A percentile compares a stretch with the other conserved stretches of the same genome.
Evolutionary conservation across 176 grass and related monocot species (phyloP).

Genomic region (Puya raimondii): DNA sequence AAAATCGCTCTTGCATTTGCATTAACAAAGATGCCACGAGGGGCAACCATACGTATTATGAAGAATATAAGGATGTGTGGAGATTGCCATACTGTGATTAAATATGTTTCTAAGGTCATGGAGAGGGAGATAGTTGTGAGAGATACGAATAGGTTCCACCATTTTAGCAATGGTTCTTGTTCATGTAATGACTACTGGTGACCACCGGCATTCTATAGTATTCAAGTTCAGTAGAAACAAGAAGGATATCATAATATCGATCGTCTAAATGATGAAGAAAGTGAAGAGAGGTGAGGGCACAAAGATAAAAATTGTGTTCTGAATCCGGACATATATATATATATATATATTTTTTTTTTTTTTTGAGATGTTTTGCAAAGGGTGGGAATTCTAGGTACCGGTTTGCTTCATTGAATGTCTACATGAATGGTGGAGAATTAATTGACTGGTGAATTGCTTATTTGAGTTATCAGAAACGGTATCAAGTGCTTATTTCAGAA

Average conservation of each 20-base stretch:
- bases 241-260: background rate
- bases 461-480: too few relatives aligned
- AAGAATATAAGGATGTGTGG: constrained; percentile 78
- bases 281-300: background rate
- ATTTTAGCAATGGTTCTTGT: constrained; percentile 55
- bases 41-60: constrained; percentile 58
- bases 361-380: too few relatives aligned
- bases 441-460: too few relatives aligned
- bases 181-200: constrained; percentile 84
- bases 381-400: too few relatives aligned
- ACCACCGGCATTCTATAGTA: constrained; percentile 1
- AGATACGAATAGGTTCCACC: constrained; percentile 65
- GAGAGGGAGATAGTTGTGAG: constrained; percentile 60
- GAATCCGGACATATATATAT: too few relatives aligned
- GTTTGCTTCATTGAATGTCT: too few relatives aligned
- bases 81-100: constrained; percentile 72
- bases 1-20: constrained; percentile 71
- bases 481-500: too few relatives aligned
- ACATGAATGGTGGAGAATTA: too few relatives aligned
- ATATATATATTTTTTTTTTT: too few relatives aligned
- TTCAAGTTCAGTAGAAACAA: background rate
- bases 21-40: constrained; percentile 42
- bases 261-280: background rate
- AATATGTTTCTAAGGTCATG: constrained; percentile 40
- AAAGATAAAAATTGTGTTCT: too few relatives aligned